Percentiles rank a stretch among this genome's conserved stretches.
phyloP scores from a whole-genome alignment of 495 filamentous ascomycete genomes.

The Apiosordaria backusii region DNA sequence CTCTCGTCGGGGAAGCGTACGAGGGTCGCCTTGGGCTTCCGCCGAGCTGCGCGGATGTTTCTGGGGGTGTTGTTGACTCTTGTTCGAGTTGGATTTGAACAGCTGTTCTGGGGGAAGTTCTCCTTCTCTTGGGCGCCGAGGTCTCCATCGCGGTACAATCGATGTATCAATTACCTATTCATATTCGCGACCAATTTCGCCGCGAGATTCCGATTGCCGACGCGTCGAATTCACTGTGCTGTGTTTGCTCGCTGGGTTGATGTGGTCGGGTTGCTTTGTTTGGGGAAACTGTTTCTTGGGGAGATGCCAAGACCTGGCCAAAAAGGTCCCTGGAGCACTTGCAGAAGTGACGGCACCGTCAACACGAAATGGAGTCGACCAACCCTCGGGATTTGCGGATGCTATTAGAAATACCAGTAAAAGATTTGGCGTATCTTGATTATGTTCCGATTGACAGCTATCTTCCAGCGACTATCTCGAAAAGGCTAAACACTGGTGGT shows the following conservation, averaged over 20 bases:
- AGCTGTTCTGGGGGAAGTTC: conserved; percentile 51
- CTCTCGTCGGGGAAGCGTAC: conserved; percentile 63
- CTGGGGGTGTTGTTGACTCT: conserved; percentile 23
- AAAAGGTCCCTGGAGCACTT: not conserved
- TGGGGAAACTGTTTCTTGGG: not conserved
- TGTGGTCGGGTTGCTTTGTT: conserved; percentile 14
- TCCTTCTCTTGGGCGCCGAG: conserved; percentile 62
- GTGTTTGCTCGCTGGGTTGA: not conserved
- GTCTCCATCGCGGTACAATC: conserved; percentile 43
- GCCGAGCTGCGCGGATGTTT: conserved; percentile 3
- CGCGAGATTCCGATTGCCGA: conserved; percentile 8
- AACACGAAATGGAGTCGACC: not conserved
- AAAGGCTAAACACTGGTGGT: not conserved
- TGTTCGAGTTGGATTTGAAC: conserved; percentile 27
- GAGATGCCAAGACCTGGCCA: not conserved
- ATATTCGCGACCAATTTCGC: conserved; percentile 13
- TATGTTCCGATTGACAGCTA: not conserved
- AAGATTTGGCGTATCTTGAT: too few relatives aligned
- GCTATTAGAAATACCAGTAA: too few relatives aligned
- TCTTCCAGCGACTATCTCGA: not conserved
- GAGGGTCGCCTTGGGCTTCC: conserved; percentile 45
- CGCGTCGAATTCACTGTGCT: conserved; percentile 24
- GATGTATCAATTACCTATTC: conserved; percentile 5
- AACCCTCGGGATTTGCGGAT: too few relatives aligned
- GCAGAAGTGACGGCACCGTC: not conserved